These are phyloP conservation scores for Nothophoma quercina DNA, from an alignment of 2,329 filamentous ascomycete genomes.

Conservation along the genomic window DNA sequence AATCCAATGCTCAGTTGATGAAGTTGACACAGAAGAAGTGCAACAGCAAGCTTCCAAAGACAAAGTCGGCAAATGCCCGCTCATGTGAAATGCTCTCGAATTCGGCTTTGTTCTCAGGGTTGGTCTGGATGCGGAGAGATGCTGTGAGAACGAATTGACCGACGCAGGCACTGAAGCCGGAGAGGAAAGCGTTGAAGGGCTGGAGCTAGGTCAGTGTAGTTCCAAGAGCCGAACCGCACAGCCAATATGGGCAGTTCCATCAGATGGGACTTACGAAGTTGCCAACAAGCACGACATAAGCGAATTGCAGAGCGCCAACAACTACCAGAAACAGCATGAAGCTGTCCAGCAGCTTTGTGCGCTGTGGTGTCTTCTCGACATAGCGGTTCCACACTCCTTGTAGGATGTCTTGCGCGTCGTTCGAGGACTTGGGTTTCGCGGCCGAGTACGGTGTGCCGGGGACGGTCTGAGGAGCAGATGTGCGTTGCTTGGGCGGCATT, in stretches of 20 bases:
- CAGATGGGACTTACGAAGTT: slow-evolving; percentile 81
- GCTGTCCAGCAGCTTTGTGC: slow-evolving; percentile 87
- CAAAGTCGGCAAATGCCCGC: slow-evolving; percentile 93
- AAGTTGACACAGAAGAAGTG: slow-evolving; percentile 99
- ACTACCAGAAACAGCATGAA: slow-evolving; percentile 89
- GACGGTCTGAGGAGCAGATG: slow-evolving; percentile 22
- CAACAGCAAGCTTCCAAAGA: slow-evolving; percentile 92
- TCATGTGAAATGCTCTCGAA: slow-evolving; percentile 81
- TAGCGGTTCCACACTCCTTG: slow-evolving; percentile 80
- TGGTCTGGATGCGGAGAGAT: slow-evolving; percentile 90
- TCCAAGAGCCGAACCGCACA: too few species aligned
- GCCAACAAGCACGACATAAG: slow-evolving; percentile 89
- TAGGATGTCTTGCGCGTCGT: slow-evolving; percentile 65
- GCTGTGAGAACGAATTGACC: slow-evolving; percentile 97
- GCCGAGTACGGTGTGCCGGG: slow-evolving; percentile 27
- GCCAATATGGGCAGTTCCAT: too few species aligned
- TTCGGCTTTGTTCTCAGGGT: slow-evolving; percentile 78
- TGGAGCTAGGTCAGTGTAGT: slow-evolving; percentile 50
- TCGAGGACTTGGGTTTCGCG: slow-evolving; percentile 33
- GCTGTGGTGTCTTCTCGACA: slow-evolving; percentile 80
- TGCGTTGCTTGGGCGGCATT: slow-evolving; percentile 47
- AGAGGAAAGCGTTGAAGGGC: slow-evolving; percentile 99
- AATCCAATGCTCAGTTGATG: slow-evolving; percentile 76
- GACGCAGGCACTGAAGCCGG: slow-evolving; percentile 91
- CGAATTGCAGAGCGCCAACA: slow-evolving; percentile 89